Evolutionary conservation across 441 rosid genomes (phyloP).

Genomic region (Populus trichocarpa): DNA sequence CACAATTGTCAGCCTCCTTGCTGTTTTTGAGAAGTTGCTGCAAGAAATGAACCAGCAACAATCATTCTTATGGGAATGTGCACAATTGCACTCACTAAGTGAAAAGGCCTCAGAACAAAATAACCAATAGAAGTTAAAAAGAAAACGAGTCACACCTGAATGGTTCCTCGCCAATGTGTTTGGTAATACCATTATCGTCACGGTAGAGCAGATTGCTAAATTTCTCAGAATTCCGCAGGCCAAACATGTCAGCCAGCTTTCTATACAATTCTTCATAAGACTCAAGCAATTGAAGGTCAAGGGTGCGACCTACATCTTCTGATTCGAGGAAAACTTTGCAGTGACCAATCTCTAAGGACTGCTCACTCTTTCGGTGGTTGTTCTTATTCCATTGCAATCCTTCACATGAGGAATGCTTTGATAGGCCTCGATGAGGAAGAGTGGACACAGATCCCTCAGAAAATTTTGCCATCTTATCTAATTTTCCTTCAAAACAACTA

Average conservation of each 20-base stretch:
- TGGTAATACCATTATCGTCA: slow-evolving; percentile 44
- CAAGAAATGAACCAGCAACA: slow-evolving; percentile 21
- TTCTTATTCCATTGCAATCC: slow-evolving; percentile 30
- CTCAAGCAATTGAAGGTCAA: slow-evolving; percentile 45
- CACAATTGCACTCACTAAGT: not conserved
- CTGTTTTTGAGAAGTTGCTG: slow-evolving; percentile 51
- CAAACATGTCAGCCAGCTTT: slow-evolving; percentile 56
- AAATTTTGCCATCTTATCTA: slow-evolving; percentile 35
- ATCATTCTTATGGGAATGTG: not conserved
- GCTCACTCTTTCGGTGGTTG: slow-evolving; percentile 29
- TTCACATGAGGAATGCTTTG: slow-evolving; percentile 26
- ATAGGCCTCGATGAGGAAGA: slow-evolving; percentile 26
- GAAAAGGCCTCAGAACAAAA: too few relatives aligned
- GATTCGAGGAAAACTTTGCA: slow-evolving; percentile 66
- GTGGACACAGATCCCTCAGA: slow-evolving; percentile 65
- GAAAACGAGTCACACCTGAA: slow-evolving; percentile 37
- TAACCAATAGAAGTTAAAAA: too few relatives aligned
- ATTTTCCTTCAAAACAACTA: slow-evolving; percentile 39
- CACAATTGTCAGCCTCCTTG: slow-evolving; percentile 53
- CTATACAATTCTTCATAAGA: slow-evolving; percentile 48
- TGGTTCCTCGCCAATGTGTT: slow-evolving; percentile 48
- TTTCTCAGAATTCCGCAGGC: slow-evolving; percentile 36
- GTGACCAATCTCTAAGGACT: slow-evolving; percentile 39
- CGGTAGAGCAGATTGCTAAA: slow-evolving; percentile 41
- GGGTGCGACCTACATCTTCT: slow-evolving; percentile 59